Evolutionary conservation across 768 basidiomycete species (phyloP).

Genomic region (Leucosporidium yakuticum): DNA sequence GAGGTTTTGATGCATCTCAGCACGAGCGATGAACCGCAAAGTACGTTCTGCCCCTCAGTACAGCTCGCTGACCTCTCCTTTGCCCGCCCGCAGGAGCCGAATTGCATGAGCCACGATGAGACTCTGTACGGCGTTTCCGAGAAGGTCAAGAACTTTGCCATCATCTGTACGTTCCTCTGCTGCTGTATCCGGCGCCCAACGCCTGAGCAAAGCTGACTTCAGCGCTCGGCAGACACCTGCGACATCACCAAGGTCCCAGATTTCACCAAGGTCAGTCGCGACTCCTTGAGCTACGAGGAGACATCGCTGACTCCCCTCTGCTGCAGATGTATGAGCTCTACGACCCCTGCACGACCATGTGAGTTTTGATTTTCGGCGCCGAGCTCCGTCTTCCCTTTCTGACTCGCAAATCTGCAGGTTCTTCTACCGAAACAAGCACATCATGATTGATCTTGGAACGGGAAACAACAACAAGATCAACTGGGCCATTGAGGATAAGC

Average conservation of each 20-base stretch:
- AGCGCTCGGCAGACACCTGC: slow-evolving; percentile 42
- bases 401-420: slow-evolving; percentile 24
- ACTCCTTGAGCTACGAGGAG: not conserved
- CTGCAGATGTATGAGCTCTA: slow-evolving; percentile 96
- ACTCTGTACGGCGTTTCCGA: slow-evolving; percentile 85
- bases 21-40: not conserved
- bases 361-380: not conserved
- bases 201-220: slow-evolving; percentile 13
- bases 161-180: slow-evolving; percentile 52
- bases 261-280: slow-evolving; percentile 78
- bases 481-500: slow-evolving; percentile 98
- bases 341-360: slow-evolving; percentile 69
- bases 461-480: slow-evolving; percentile 56
- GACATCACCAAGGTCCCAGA: slow-evolving; percentile 97
- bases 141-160: slow-evolving; percentile 97
- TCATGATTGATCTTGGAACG: slow-evolving; percentile 89
- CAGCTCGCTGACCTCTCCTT: slow-evolving; percentile 1
- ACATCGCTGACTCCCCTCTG: not conserved
- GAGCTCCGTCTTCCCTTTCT: not conserved
- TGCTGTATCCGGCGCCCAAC: too few species aligned
- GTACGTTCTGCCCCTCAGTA: too few species aligned
- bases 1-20: not conserved
- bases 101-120: slow-evolving; percentile 99
- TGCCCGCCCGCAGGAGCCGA: slow-evolving; percentile 52
- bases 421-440: slow-evolving; percentile 53